These are phyloP conservation scores for Backusella psychrophila DNA, from an alignment of 192 early-diverging fungal species.

Conservation along the genomic window DNA sequence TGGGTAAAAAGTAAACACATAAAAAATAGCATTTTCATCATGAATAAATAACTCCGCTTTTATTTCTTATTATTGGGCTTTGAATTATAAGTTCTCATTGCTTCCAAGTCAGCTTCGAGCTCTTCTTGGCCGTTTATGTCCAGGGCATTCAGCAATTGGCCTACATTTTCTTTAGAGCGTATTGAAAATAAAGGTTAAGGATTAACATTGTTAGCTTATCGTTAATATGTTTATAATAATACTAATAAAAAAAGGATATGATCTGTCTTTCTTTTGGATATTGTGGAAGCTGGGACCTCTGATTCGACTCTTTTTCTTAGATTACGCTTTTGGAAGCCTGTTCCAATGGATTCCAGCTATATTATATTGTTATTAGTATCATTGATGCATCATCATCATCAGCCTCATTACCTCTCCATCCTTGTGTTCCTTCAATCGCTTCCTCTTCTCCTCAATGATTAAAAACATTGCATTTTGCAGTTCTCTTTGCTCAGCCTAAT, in stretches of 20 bases:
- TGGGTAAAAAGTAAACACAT: no score
- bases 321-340: background rate
- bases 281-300: background rate
- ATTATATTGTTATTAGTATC: background rate
- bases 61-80: background rate
- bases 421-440: conserved; percentile 13
- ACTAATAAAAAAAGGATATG: conserved; percentile 10
- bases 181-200: conserved; percentile 6
- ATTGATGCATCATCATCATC: background rate
- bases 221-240: background rate
- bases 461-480: conserved; percentile 14
- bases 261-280: background rate
- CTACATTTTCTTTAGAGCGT: background rate
- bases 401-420: conserved; percentile 1
- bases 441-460: conserved; percentile 18
- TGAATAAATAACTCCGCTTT: no score
- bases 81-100: background rate
- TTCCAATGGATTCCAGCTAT: background rate
- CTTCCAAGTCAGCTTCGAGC: background rate
- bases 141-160: background rate
- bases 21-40: no score
- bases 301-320: conserved; percentile 1
- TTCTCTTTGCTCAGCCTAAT: conserved; percentile 15
- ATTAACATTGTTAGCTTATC: background rate
- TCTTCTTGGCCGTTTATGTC: background rate